Evolutionary conservation across 2,329 filamentous ascomycete genomes (phyloP).

Genomic region (Leptographium procerum): DNA sequence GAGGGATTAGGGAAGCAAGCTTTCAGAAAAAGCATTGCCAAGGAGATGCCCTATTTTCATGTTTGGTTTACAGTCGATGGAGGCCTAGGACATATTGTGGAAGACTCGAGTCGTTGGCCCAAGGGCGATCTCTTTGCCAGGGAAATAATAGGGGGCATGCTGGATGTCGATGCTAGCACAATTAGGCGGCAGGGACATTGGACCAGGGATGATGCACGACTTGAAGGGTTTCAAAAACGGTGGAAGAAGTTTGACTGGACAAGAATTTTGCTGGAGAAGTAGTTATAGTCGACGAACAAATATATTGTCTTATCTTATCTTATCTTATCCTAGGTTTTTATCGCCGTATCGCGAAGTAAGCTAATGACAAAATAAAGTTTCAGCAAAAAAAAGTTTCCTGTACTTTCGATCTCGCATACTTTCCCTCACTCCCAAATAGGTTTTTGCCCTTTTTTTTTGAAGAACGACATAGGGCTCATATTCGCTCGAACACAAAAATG

Average conservation of each 20-base stretch:
- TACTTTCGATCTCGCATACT: background rate
- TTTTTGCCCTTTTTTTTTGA: background rate
- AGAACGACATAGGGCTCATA: background rate
- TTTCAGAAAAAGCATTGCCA: constrained; percentile 72
- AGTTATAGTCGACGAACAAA: background rate
- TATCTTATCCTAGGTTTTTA: too few relatives aligned
- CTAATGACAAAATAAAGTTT: background rate
- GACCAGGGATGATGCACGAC: constrained; percentile 56
- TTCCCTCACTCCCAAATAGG: background rate
- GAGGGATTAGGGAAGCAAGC: constrained; percentile 66
- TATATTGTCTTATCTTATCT: background rate
- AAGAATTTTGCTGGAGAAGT: constrained; percentile 36
- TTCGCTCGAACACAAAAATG: constrained; percentile 36
- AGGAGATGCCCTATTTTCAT: constrained; percentile 98
- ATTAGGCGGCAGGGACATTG: constrained; percentile 87
- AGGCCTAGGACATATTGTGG: constrained; percentile 83
- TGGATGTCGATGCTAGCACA: constrained; percentile 69
- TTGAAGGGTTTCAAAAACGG: constrained; percentile 67
- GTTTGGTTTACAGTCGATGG: constrained; percentile 92
- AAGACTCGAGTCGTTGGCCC: constrained; percentile 78
- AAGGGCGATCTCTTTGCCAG: constrained; percentile 84
- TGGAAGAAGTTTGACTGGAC: constrained; percentile 95
- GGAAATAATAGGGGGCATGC: constrained; percentile 84
- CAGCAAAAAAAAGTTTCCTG: background rate
- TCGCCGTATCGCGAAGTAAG: background rate